phyloP scores from a whole-genome alignment of 148 eudicot species.

The Heliamphora exappendiculata region DNA sequence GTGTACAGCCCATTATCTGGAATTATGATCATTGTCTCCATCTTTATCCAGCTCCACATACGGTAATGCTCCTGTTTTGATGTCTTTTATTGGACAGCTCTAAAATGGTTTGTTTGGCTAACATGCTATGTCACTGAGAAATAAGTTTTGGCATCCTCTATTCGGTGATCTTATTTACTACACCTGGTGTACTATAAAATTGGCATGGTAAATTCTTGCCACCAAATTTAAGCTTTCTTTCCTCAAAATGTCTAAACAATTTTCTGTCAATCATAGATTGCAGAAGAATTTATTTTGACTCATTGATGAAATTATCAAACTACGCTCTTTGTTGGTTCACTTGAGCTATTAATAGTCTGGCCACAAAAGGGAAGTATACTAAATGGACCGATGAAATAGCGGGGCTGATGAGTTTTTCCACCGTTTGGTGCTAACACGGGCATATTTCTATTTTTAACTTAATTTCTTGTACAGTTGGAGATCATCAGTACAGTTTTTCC shows the following conservation, averaged over 20 bases:
- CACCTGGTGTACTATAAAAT: not conserved
- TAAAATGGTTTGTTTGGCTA: not conserved
- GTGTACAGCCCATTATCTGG: constrained; percentile 82
- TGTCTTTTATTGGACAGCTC: not conserved
- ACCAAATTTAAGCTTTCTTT: not conserved
- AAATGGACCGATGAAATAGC: not conserved
- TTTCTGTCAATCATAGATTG: not conserved
- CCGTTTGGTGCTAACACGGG: not conserved
- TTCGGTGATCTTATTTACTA: not conserved
- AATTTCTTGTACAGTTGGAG: not conserved
- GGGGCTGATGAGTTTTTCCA: not conserved
- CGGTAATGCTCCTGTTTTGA: constrained; percentile 34
- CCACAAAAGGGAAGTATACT: not conserved
- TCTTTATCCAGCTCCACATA: constrained; percentile 86
- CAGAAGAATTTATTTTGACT: not conserved
- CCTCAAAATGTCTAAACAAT: not conserved
- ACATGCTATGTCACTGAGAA: not conserved
- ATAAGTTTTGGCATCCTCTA: not conserved
- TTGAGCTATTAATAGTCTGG: not conserved
- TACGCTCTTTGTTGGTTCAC: not conserved
- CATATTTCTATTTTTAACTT: not conserved
- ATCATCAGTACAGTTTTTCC: not conserved
- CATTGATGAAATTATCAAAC: not conserved
- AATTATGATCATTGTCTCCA: constrained; percentile 90
- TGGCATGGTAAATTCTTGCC: not conserved